Evolutionary conservation across 495 filamentous ascomycete genomes (phyloP).

Genomic region (Friedmanniomyces simplex): DNA sequence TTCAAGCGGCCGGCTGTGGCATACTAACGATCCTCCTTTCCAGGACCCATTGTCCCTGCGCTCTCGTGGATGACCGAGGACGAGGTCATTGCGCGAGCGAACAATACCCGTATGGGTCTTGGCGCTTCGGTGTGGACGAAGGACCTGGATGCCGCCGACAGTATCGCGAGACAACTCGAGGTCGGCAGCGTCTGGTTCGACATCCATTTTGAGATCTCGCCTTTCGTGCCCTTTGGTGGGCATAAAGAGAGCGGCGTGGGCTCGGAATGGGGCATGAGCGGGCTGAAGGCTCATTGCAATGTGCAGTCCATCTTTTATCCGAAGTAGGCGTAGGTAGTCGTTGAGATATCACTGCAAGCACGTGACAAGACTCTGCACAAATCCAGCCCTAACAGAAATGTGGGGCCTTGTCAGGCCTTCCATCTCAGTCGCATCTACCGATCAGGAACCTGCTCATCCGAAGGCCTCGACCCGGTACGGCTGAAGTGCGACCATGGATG

Average conservation of each 20-base stretch:
- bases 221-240: constrained; percentile 19
- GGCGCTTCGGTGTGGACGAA: constrained; percentile 15
- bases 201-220: constrained; percentile 13
- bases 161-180: constrained; percentile 18
- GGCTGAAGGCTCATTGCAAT: constrained; percentile 46
- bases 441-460: no score
- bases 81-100: constrained; percentile 10
- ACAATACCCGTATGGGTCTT: constrained; percentile 9
- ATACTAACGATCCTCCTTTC: background rate
- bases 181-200: constrained; percentile 18
- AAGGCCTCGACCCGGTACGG: no score
- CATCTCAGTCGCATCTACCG: no score
- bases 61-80: constrained; percentile 4
- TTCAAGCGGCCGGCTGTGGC: background rate
- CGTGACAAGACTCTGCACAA: background rate
- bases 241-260: constrained; percentile 25
- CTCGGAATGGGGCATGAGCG: constrained; percentile 32
- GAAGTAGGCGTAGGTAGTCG: constrained; percentile 14
- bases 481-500: no score
- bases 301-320: constrained; percentile 35
- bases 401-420: background rate
- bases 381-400: background rate
- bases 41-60: constrained; percentile 4
- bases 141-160: constrained; percentile 10
- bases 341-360: background rate